phyloP scores from a whole-genome alignment of 2,329 filamentous ascomycete species.

The Diaporthe vaccinii region DNA sequence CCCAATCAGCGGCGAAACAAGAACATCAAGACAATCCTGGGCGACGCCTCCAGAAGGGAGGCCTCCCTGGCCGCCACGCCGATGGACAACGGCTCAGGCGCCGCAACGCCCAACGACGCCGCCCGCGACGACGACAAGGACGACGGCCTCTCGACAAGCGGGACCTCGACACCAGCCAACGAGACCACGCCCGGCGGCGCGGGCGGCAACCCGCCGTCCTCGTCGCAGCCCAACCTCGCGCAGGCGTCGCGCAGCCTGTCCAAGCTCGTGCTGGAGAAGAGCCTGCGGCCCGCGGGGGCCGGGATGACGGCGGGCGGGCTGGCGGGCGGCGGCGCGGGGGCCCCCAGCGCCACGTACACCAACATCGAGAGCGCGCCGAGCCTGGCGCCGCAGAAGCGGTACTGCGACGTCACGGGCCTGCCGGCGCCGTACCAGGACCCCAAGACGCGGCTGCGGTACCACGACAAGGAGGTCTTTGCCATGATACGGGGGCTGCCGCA shows the following conservation, averaged over 20 bases:
- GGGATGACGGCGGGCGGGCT: constrained; percentile 48
- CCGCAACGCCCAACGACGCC: constrained; percentile 72
- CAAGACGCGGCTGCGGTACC: constrained; percentile 93
- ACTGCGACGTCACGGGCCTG: constrained; percentile 96
- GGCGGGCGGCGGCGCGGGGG: constrained; percentile 56
- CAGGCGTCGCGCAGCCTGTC: constrained; percentile 89
- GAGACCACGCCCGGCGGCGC: constrained; percentile 47
- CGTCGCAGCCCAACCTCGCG: constrained; percentile 78
- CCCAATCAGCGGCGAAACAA: constrained; percentile 97
- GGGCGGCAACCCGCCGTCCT: constrained; percentile 53
- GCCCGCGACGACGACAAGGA: constrained; percentile 55
- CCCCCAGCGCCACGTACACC: constrained; percentile 88
- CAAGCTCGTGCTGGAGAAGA: constrained; percentile 90
- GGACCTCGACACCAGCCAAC: constrained; percentile 67
- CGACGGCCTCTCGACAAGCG: constrained; percentile 69
- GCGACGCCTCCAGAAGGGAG: constrained; percentile 89
- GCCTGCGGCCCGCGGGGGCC: constrained; percentile 61
- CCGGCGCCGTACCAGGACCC: constrained; percentile 94
- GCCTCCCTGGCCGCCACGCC: constrained; percentile 85
- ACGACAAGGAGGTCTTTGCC: constrained; percentile 91
- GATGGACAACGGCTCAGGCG: constrained; percentile 81
- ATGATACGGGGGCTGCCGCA: constrained; percentile 85
- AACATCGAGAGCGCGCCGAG: constrained; percentile 94
- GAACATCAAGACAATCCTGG: constrained; percentile 96
- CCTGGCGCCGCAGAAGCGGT: constrained; percentile 85